Evolutionary conservation across 805 yeast species (phyloP).

Genomic region (Martiniozyma abietophila): DNA sequence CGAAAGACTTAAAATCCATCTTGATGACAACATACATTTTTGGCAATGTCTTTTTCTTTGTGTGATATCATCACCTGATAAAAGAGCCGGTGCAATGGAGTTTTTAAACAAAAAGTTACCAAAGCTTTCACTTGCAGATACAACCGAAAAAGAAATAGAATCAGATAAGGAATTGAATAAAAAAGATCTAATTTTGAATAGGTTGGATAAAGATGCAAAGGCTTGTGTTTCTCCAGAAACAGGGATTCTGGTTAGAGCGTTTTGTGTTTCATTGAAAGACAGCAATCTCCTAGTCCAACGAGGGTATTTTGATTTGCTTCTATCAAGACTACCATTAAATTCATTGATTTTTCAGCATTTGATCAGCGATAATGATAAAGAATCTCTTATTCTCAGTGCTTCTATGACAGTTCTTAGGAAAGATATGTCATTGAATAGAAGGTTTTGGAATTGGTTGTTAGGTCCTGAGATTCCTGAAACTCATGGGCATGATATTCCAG

Average conservation of each 20-base stretch:
- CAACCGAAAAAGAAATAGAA: not conserved
- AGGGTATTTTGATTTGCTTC: conserved; percentile 77
- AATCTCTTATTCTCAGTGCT: conserved; percentile 50
- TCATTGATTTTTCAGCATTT: conserved; percentile 45
- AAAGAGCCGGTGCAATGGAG: conserved; percentile 72
- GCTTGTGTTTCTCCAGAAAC: conserved; percentile 68
- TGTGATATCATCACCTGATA: conserved; percentile 69
- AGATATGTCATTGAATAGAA: conserved; percentile 91
- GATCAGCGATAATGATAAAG: conserved; percentile 44
- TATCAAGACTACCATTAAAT: conserved; percentile 56
- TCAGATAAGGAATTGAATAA: conserved; percentile 8
- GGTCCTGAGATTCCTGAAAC: conserved; percentile 53
- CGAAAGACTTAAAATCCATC: conserved; percentile 45
- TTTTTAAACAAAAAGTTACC: conserved; percentile 70
- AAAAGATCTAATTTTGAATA: conserved; percentile 2
- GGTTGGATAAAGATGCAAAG: conserved; percentile 32
- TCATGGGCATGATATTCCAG: conserved; percentile 6
- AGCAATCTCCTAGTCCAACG: conserved; percentile 71
- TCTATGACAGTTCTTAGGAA: conserved; percentile 62
- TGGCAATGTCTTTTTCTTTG: conserved; percentile 79
- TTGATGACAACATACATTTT: conserved; percentile 63
- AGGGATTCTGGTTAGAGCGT: conserved; percentile 67
- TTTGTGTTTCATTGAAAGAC: conserved; percentile 55
- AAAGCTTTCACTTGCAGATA: conserved; percentile 25
- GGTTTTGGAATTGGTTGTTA: conserved; percentile 88